Evolutionary conservation across 257 asterid species (phyloP).

Genomic region (Rehmannia glutinosa): DNA sequence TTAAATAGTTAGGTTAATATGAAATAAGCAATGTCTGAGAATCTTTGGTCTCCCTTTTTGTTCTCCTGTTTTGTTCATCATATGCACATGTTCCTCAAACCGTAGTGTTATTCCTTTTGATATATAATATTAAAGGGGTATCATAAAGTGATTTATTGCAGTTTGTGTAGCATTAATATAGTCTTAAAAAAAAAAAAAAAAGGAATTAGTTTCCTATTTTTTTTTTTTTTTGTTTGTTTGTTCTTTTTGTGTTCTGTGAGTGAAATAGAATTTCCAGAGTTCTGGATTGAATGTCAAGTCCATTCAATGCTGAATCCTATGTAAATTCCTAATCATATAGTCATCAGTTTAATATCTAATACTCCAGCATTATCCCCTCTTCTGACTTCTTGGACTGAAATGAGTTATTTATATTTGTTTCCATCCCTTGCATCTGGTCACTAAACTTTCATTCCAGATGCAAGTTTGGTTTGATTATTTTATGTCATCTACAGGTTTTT

Average conservation of each 20-base stretch:
- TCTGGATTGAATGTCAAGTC: background rate
- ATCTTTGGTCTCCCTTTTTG: background rate
- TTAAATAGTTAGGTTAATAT: background rate
- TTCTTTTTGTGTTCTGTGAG: background rate
- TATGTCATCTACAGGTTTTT: conserved; percentile 55
- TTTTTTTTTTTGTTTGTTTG: background rate
- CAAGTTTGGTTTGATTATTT: conserved; percentile 7
- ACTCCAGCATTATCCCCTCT: conserved; percentile 4
- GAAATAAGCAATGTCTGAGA: background rate
- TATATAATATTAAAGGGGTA: background rate
- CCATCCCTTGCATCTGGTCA: conserved; percentile 3
- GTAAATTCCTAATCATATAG: background rate
- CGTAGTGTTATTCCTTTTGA: background rate
- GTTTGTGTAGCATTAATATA: no score
- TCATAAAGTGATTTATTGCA: background rate
- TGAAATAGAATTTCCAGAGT: background rate
- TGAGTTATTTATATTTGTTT: conserved; percentile 6
- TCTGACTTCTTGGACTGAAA: background rate
- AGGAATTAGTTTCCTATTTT: background rate
- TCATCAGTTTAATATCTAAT: background rate
- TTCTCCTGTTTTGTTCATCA: background rate
- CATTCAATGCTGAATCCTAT: background rate
- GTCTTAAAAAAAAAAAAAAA: background rate
- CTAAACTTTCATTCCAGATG: background rate
- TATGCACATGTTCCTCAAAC: background rate